Evolutionary conservation across 2,329 filamentous ascomycete genomes (phyloP).

Genomic region (Verticillium nubilum): DNA sequence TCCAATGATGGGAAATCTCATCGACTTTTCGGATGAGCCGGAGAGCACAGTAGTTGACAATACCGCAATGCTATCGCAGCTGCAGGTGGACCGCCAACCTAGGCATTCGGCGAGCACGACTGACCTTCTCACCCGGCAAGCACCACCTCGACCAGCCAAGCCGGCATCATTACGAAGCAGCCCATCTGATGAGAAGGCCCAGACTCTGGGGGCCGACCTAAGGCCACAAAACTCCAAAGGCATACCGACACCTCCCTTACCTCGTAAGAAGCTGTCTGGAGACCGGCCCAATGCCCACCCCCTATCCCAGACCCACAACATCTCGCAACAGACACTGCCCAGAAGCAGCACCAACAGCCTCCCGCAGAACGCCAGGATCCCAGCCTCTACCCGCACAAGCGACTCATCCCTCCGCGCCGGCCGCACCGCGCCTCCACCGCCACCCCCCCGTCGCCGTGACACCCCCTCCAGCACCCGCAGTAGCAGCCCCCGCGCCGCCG

Average conservation of each 20-base stretch:
- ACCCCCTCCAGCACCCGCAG: constrained; percentile 28
- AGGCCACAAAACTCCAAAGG: neutral
- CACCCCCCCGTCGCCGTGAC: constrained; percentile 39
- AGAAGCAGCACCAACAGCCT: constrained; percentile 13
- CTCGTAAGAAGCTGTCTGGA: constrained; percentile 24
- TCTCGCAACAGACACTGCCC: constrained; percentile 27
- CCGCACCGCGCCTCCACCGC: constrained; percentile 27
- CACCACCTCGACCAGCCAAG: constrained; percentile 48
- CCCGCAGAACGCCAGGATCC: constrained; percentile 3
- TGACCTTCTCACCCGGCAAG: constrained; percentile 22
- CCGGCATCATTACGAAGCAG: constrained; percentile 47
- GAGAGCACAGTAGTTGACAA: constrained; percentile 25
- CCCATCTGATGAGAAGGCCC: constrained; percentile 22
- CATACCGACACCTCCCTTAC: constrained; percentile 22
- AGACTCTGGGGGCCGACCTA: constrained; percentile 1
- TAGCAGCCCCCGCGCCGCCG: constrained; percentile 17
- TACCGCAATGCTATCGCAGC: constrained; percentile 20
- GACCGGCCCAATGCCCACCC: constrained; percentile 27
- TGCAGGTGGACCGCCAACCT: constrained; percentile 17
- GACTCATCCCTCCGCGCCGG: neutral
- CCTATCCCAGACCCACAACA: constrained; percentile 33
- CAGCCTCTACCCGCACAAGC: neutral
- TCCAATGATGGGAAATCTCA: constrained; percentile 50
- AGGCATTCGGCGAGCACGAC: constrained; percentile 17
- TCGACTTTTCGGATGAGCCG: constrained; percentile 54